Base-by-base conservation (phyloP, 139 green algal species). In the Klebsormidium nitens region DNA sequence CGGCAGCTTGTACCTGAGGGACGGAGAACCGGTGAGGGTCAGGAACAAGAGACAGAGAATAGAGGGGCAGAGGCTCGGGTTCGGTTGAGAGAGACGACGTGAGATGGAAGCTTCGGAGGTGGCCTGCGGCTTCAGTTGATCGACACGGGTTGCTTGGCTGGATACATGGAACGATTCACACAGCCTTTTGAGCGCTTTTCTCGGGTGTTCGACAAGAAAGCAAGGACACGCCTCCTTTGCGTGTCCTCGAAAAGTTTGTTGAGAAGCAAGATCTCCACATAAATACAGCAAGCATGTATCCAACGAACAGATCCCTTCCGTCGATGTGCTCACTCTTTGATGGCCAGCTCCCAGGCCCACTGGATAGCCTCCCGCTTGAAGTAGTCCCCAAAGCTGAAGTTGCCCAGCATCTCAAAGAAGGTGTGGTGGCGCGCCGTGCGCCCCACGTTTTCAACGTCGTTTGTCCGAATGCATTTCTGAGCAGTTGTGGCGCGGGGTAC, bases 401-500 rank as follows among this genome's bases (percentile, higher is more conserved):
- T 96, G 28, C 92, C 92, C 35, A 96, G 82, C 91, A 96, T 95
- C 78, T 96, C 91, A 70, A 96, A 96, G 78, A 97, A 97, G 26
- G 90, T 96, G 85, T 97, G 92, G 79, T 97, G 92, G 6, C 92
- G 80, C 19, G 87, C 85, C 2, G 92, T 97, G 34, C 91, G 85
- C 2, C 92, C 92, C 28, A 97, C 91, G 65, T 97, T 97, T 63
- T 95, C 91, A 52, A 97, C 91, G 78, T 97, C 92, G 72, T 96
- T 96, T 52, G 91, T 96, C 67, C 90, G 87, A 38, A 97, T 84
- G 78, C 92, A 97, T 78, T 96, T 96, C 73, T 97, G 91, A 2
- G 88, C 88, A 36, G 91, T 96, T n/a, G 92, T 96, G 36, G 87
- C 89, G 34, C 84, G 73, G 8, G 56, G 50, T 14, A 77, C 72